Evolutionary conservation across 768 basidiomycete species (phyloP).

Genomic region (Collybia mongolica): DNA sequence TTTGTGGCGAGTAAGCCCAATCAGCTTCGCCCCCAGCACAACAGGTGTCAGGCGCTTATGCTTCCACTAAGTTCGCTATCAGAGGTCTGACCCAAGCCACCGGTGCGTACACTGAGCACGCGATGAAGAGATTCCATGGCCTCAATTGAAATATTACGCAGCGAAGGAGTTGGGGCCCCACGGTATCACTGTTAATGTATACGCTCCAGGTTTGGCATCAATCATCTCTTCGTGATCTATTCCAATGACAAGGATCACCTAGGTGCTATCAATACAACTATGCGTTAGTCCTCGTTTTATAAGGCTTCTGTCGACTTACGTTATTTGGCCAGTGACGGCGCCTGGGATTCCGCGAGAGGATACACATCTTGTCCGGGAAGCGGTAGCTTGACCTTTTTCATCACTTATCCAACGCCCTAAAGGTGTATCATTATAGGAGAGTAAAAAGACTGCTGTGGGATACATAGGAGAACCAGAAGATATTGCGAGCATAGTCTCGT

Average conservation of each 20-base stretch:
- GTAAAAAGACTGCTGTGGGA: conserved; percentile 7
- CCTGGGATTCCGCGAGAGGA: not conserved
- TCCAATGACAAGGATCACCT: not conserved
- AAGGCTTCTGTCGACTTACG: not conserved
- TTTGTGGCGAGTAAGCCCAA: not conserved
- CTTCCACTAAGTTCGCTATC: conserved; percentile 38
- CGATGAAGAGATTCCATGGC: too few species aligned
- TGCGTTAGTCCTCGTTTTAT: conserved; percentile 5
- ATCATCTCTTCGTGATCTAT: not conserved
- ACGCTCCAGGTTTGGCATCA: conserved; percentile 13
- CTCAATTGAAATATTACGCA: not conserved
- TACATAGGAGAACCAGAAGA: conserved; percentile 27
- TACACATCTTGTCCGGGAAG: not conserved
- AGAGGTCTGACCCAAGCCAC: conserved; percentile 34
- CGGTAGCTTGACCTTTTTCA: not conserved
- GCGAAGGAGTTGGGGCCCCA: conserved; percentile 15
- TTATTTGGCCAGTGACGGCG: not conserved
- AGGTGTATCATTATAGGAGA: conserved; percentile 3
- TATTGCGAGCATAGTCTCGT: conserved; percentile 34
- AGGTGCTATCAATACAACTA: conserved; percentile 14
- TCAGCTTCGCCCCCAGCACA: not conserved
- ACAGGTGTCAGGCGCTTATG: conserved; percentile 22
- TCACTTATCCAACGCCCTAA: not conserved
- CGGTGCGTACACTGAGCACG: conserved; percentile 10
- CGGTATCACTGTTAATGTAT: conserved; percentile 20